Evolutionary conservation across 148 eudicot species (phyloP), one percentile per base, ranked within the genome.

Genomic region (Pharnaceum exiguum): DNA sequence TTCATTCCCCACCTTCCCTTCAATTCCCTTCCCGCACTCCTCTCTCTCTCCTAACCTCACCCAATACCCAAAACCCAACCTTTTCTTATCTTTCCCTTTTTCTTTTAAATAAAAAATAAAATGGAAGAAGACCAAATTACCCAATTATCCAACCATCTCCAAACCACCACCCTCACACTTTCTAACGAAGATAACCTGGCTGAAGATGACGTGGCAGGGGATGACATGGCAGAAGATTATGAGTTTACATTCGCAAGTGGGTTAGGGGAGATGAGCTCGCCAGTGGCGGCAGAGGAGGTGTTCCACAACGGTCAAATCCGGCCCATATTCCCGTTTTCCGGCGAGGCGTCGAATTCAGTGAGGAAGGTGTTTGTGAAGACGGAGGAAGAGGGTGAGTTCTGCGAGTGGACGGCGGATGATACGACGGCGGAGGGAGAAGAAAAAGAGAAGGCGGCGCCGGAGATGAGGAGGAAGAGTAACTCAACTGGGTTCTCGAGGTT

Each of bases 401-500:
- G 87, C 30, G 67, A 40, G 13, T 87, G 87, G 89, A 57, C 76
- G 0, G 50, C 63, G 33, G 46, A 60, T 13, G 37, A 69, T 37
- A 66, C 68, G 18, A 50, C 62, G 54, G 74, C 52, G 26, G n/a
- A 40, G 10, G 5, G n/a, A n/a, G n/a, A n/a, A n/a, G n/a, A n/a
- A n/a, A n/a, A n/a, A n/a, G n/a, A n/a, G n/a, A n/a, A 18, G 15
- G 50, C 67, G 27, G 32, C 71, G 51, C 71, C 73, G 62, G 80
- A 80, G 54, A 36, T 66, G 18, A 81, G 88, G 29, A 75, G 75
- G 66, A 93, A 93, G 77, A 85, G 99, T 63, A 88, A 79, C 59
- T 93, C 99, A 29, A 93, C 99, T 10, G 99, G 99, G 13, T 93
- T 93, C 56, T 93, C 99, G 16, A 86, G 84, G 74, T 45, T 89